Conservation (phyloP, 192 early-diverging fungal species). For the Coemansia umbellata region DNA sequence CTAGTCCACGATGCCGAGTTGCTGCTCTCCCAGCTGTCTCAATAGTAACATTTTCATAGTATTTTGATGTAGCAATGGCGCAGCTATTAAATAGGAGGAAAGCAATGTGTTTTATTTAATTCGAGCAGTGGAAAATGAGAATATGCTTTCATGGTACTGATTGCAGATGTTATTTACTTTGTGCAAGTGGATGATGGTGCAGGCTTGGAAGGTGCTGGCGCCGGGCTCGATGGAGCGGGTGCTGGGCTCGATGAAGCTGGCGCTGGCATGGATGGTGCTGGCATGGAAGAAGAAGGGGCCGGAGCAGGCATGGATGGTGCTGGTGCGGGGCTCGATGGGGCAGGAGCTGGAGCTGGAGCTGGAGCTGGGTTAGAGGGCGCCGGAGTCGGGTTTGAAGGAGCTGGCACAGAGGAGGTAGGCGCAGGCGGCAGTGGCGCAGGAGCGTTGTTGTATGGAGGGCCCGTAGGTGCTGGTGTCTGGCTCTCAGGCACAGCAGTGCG, state of each 20-base stretch:
- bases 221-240: too few species aligned
- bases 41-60: too few species aligned
- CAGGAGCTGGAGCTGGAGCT: constrained; percentile 4
- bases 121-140: too few species aligned
- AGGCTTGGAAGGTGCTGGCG: too few species aligned
- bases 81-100: too few species aligned
- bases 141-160: too few species aligned
- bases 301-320: constrained; percentile 3
- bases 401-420: background rate
- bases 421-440: constrained; percentile 6
- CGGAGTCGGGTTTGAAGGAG: background rate
- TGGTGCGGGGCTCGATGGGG: background rate
- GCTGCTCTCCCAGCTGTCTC: background rate
- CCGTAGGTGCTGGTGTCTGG: background rate
- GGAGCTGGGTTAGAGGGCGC: background rate
- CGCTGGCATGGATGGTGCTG: constrained; percentile 1
- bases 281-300: constrained; percentile 1
- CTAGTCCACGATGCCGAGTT: background rate
- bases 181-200: too few species aligned
- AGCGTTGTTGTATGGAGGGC: constrained; percentile 12
- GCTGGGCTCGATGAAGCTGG: too few species aligned
- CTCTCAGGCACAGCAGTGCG: background rate
- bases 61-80: too few species aligned
- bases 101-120: too few species aligned
- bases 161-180: too few species aligned